Base-by-base conservation (phyloP, 371 early-diverging fungal genomes). In the Mucor sp. region DNA sequence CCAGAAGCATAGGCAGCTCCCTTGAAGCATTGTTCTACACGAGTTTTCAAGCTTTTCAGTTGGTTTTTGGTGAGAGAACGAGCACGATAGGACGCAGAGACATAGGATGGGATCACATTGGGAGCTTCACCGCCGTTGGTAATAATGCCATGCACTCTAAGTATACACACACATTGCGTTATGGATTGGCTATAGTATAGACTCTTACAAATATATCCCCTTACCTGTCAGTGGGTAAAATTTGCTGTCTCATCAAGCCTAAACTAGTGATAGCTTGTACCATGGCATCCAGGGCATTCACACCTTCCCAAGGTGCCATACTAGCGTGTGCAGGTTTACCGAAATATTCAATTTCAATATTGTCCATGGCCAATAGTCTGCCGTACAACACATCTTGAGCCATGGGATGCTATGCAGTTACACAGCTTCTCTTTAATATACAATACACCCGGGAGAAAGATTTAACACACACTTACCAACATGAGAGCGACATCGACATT, bases 241-340 rank as follows among this genome's bases (percentile, higher is more conserved):
- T 83, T 58, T 93, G 93, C 65, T 94, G 93, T 50, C 92, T 81
- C 72, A 93, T 72, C 78, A 89, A 75, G 3, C 87, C 84, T 53
- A 90, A 71, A 25, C 83, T 85, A 60, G 85, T 77, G 72, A 87
- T 87, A 0, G 87, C 82, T 55, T 83, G 72, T 41, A 89, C 80
- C 17, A 88, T 69, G 1, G 93, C 93, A 66, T 93, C 90, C 9
- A 93, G 72, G 5, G 93, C 93, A 69, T 94, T 92, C 60, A 89
- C 74, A 2, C 94, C 94, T 9, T 90, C 84, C 91, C 78, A 81
- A 12, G 81, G 78, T 15, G 76, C 66, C 61, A 68, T 67, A 47
- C 81, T 83, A 25, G 91, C 91, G 73, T 91, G 92, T 25, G 87
- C 77, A 14, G 86, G 67, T 28, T 75, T 80, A 17, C 91, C 91